Percentiles rank a stretch among this genome's conserved stretches.
Conservation (phyloP, 345 rosid genomes). For the Abelmoschus esculentus region DNA sequence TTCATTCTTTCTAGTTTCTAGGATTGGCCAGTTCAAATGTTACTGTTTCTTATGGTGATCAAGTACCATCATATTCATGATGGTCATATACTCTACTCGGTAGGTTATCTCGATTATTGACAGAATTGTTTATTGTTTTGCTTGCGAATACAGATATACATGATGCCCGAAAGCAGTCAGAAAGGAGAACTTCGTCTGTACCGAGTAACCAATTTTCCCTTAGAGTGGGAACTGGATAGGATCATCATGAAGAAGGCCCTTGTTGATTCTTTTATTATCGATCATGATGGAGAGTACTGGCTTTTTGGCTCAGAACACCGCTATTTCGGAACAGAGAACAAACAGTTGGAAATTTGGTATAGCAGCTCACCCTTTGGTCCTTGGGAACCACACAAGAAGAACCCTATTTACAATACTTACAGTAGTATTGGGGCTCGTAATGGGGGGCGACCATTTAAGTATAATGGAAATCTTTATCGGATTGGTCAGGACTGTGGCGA, state of each 20-base stretch:
- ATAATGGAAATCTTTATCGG: conserved; percentile 71
- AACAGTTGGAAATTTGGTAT: conserved; percentile 85
- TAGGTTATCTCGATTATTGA: not conserved
- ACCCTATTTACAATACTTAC: conserved; percentile 64
- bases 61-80: not conserved
- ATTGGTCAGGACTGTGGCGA: conserved; percentile 92
- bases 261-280: conserved; percentile 53
- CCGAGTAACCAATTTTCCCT: conserved; percentile 69
- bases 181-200: conserved; percentile 73
- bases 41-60: not conserved
- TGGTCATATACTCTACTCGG: not conserved
- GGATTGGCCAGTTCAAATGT: not conserved
- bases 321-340: conserved; percentile 56
- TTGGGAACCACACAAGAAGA: conserved; percentile 87
- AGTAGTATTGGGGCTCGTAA: conserved; percentile 73
- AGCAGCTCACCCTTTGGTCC: conserved; percentile 84
- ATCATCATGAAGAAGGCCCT: conserved; percentile 68
- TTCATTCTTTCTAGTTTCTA: not conserved
- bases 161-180: conserved; percentile 83
- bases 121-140: conserved; percentile 3
- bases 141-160: conserved; percentile 54
- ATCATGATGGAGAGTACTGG: conserved; percentile 60
- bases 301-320: conserved; percentile 87
- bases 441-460: conserved; percentile 76
- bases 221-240: conserved; percentile 68